A percentile compares a stretch with the other conserved stretches of the same genome.
phyloP scores from a whole-genome alignment of 1,284 basidiomycete species.

The Ustilago cynodontis region DNA sequence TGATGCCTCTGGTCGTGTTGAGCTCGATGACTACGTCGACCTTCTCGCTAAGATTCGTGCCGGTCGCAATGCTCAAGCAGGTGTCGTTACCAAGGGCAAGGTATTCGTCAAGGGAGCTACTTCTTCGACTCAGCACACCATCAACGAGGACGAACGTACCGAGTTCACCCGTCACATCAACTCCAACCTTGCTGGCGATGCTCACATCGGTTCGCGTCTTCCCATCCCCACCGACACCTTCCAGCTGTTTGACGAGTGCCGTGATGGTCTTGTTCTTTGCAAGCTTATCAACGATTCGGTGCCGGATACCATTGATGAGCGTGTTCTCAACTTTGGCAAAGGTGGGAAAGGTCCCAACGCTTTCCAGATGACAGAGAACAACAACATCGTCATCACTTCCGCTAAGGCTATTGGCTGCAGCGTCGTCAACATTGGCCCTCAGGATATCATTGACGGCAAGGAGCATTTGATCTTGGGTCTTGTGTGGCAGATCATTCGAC shows the following conservation, averaged over 20 bases:
- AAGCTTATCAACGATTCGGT: slow-evolving; percentile 99
- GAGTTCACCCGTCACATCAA: slow-evolving; percentile 99
- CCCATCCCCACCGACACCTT: slow-evolving; percentile 98
- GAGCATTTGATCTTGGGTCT: slow-evolving; percentile 98
- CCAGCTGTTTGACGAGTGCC: slow-evolving; percentile 97
- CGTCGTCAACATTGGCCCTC: slow-evolving; percentile 96
- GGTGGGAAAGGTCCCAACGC: slow-evolving; percentile 76
- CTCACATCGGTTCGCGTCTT: slow-evolving; percentile 83
- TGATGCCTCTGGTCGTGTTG: slow-evolving; percentile 94
- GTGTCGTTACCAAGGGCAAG: slow-evolving; percentile 77
- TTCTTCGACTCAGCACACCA: slow-evolving; percentile 94
- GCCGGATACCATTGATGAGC: slow-evolving; percentile 97
- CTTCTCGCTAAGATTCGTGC: slow-evolving; percentile 83
- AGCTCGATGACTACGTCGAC: slow-evolving; percentile 98
- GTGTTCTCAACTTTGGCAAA: slow-evolving; percentile 83
- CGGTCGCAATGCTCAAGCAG: slow-evolving; percentile 71
- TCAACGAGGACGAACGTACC: slow-evolving; percentile 95
- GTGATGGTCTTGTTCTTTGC: slow-evolving; percentile 92
- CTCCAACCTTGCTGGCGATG: slow-evolving; percentile 86
- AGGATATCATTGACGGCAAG: slow-evolving; percentile 90
- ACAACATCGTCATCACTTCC: slow-evolving; percentile 98
- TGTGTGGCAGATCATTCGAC: slow-evolving; percentile 98
- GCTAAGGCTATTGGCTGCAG: slow-evolving; percentile 98
- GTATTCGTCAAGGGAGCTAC: slow-evolving; percentile 95
- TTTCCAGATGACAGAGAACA: slow-evolving; percentile 99